Evolutionary conservation across 2,329 filamentous ascomycete species (phyloP).

Genomic region (Botryotinia calthae): DNA sequence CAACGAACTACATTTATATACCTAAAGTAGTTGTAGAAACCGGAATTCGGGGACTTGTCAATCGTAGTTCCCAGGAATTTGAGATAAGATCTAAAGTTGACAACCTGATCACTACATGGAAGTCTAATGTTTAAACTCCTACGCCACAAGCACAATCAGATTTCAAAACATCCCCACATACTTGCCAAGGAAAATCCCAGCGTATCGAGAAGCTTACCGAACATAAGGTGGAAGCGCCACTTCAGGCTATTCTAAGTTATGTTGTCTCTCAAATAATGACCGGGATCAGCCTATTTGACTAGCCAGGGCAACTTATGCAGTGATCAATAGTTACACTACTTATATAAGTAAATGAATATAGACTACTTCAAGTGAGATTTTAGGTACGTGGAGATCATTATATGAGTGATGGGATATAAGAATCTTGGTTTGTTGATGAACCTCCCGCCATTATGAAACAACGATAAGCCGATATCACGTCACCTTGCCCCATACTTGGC

Average conservation of each 20-base stretch:
- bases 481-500: slow-evolving; percentile 1
- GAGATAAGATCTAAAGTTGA: not conserved
- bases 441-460: slow-evolving; percentile 3
- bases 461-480: not conserved
- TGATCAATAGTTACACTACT: not conserved
- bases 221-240: not conserved
- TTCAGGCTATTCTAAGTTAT: not conserved
- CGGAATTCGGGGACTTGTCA: not conserved
- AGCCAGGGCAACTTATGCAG: not conserved
- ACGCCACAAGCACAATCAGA: not conserved
- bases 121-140: not conserved
- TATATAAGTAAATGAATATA: not conserved
- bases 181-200: not conserved
- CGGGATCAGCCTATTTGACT: not conserved
- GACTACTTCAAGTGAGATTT: not conserved
- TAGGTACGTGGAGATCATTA: not conserved
- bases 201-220: not conserved
- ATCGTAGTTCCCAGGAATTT: not conserved
- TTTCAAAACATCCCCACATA: not conserved
- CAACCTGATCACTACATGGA: not conserved
- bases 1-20: not conserved
- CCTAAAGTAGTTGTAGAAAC: too few species aligned
- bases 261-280: not conserved
- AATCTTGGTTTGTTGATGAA: not conserved
- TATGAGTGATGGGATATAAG: not conserved